Evolutionary conservation across 2,329 filamentous ascomycete species (phyloP), one percentile per base, ranked within the genome.

Genomic region (Cercospora zeina): DNA sequence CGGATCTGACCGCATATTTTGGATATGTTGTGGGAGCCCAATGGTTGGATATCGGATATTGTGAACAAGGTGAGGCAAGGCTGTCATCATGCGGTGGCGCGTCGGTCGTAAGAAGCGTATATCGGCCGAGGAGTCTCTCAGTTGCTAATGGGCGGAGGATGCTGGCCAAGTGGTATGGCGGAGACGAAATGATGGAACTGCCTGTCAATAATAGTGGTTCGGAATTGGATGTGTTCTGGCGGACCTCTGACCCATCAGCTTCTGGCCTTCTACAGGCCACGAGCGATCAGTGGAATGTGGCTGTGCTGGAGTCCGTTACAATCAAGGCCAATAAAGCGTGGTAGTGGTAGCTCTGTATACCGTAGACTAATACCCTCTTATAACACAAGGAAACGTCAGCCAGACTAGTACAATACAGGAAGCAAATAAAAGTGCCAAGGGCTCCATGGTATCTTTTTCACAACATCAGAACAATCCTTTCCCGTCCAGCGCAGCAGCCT

Each of bases 361-460:
- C 58, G 57, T 54, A 59, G 57, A 63, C 58, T 60, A 63, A 63
- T 60, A 63, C 62, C 61, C 37, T 59, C 53, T 65, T 37, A 60
- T 56, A 59, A 60, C 62, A 66, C 58, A 68, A 59, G 61, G 57
- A 63, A 62, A 61, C 24, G 45, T 59, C 56, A 50, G 61, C 50
- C 56, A 62, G 61, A 51, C 55, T 62, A 63, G 58, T 63, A 60
- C 31, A 54, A 60, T 60, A 63, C 62, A 63, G 65, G 61, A 67
- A 67, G 54, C 58, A 67, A 49, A 58, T 50, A 58, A 47, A 58
- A 58, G 42, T 51, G 42, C 31, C 56, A 58, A 68, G 24, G 66
- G 65, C 70, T 69, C 70, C 69, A 61, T 71, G 70, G 70, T 72
- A 72, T 72, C 47, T 51, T 51, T 51, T 51, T 51, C 70, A 70